A percentile compares a stretch with the other conserved stretches of the same genome.
phyloP scores from a whole-genome alignment of 2,329 filamentous ascomycete species.

The Aureobasidium lini region DNA sequence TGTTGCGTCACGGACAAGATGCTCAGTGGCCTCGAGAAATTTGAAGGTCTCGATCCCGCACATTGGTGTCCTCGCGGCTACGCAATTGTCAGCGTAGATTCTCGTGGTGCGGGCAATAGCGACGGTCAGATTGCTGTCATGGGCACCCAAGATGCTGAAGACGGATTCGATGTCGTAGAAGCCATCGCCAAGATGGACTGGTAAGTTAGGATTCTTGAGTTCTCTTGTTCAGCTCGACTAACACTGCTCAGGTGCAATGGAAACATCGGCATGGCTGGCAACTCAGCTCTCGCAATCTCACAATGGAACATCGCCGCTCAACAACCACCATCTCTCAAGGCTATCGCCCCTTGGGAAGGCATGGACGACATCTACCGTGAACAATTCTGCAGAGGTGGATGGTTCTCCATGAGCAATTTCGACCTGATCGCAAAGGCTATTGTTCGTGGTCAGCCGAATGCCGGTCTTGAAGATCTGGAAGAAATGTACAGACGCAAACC shows the following conservation, averaged over 20 bases:
- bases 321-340: constrained; percentile 35
- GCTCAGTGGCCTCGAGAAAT: constrained; percentile 31
- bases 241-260: constrained; percentile 28
- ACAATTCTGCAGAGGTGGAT: constrained; percentile 38
- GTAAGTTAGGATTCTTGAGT: constrained; percentile 20
- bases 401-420: constrained; percentile 33
- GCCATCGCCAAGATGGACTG: constrained; percentile 34
- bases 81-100: constrained; percentile 27
- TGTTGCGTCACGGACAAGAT: neutral
- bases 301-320: constrained; percentile 36
- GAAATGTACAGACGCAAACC: no score
- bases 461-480: no score
- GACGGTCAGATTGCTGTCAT: constrained; percentile 31
- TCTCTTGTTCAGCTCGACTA: no score
- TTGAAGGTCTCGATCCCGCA: constrained; percentile 37
- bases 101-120: constrained; percentile 23
- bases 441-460: neutral
- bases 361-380: constrained; percentile 41
- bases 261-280: constrained; percentile 36
- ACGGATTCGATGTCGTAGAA: constrained; percentile 41
- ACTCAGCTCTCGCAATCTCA: constrained; percentile 35
- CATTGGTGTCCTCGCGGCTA: constrained; percentile 27
- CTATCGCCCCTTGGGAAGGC: constrained; percentile 43
- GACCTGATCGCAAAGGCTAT: constrained; percentile 20
- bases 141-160: constrained; percentile 38